Base-by-base conservation (phyloP, 495 filamentous ascomycete genomes). In the Aspergillus coremiiformis region DNA sequence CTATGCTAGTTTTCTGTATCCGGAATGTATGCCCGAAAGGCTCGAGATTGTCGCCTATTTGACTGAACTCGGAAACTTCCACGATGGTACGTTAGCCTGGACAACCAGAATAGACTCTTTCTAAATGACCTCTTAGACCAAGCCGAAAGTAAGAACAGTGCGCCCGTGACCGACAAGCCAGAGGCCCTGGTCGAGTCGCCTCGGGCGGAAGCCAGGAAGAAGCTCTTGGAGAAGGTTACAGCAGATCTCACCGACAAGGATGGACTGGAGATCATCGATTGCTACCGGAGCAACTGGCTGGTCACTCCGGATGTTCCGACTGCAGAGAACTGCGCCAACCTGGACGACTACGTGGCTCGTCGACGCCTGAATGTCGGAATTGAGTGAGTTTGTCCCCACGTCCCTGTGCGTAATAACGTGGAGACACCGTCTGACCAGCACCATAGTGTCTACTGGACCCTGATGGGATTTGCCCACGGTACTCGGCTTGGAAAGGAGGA, bases 11-110 rank as follows among this genome's bases (percentile, higher is more conserved):
- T 49, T 55, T 30, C 32, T 55, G 26, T 55, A 55, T 26, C 66
- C 73, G 1, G 73, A 76, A 45, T 71, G 66, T 42, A 39, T 69
- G 7, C 72, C 70, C 8, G 73, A 74, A 9, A 48, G 72, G 24
- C 57, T 76, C 2, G 69, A 74, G 55, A 54, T 71, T 9, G 52
- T 72, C 26, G 61, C 63, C 5, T 76, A 76, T 51, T 64, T 66
- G 8, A 69, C 67, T 44, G 73, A 77, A 44, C 69, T 70, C 50
- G 69, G 62, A 8, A 74, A 70, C 46, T 52, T 75, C 4, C 59
- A 75, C 52, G 72, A 76, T 53, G 73, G 67, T 72, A 60, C 23
- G 49, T 51, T 17, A 52, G 22, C 17, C 43, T 26, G 14, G 12
- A 2, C 15, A n/a, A 27, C 11, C 7, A 27, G 11, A 12, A 10